Evolutionary conservation across 1,284 basidiomycete genomes (phyloP).

Genomic region (Ceratobasidium sp.): DNA sequence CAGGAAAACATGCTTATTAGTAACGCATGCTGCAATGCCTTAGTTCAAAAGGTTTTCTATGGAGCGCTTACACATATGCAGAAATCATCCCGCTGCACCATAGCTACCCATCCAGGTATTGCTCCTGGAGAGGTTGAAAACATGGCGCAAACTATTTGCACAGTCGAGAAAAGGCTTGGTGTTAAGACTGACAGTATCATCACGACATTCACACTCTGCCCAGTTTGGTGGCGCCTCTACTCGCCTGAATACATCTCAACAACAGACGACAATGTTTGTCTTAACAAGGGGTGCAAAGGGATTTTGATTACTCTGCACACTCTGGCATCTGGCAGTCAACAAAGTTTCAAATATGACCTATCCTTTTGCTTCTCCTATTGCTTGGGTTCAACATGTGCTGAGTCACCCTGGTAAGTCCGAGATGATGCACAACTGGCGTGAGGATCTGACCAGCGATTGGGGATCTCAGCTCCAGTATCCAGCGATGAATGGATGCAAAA

Average conservation of each 20-base stretch:
- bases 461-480: background rate
- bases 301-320: background rate
- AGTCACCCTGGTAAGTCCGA: background rate
- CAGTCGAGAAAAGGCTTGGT: background rate
- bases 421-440: background rate
- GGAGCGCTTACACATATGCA: background rate
- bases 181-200: background rate
- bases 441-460: background rate
- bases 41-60: background rate
- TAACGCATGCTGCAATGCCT: background rate
- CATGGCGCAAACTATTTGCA: background rate
- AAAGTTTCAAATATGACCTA: background rate
- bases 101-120: background rate
- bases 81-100: background rate
- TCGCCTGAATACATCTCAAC: background rate
- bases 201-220: background rate
- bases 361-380: conserved; percentile 7
- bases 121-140: background rate
- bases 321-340: background rate
- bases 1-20: too few species aligned
- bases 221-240: background rate
- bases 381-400: background rate
- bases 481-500: background rate
- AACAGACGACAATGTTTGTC: background rate
- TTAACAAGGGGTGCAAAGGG: background rate